Evolutionary conservation across 306 rosid species (phyloP).

Genomic region (Citrullus amarus): DNA sequence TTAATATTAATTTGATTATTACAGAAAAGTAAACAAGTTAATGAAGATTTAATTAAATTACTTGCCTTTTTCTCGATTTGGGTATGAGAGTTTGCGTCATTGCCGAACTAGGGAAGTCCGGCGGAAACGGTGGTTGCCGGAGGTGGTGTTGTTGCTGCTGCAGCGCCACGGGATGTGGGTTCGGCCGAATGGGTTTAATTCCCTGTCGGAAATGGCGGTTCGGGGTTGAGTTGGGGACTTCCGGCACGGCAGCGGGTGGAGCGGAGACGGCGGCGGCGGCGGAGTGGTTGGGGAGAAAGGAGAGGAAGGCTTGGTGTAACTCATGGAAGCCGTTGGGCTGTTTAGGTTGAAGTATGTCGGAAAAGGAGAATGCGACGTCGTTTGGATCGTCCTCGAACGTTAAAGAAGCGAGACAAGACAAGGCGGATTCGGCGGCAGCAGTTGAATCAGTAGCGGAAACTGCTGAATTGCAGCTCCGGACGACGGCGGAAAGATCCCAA

Average conservation of each 20-base stretch:
- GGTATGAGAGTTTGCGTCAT: not conserved
- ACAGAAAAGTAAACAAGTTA: not conserved
- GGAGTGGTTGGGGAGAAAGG: constrained; percentile 27
- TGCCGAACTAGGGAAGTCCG: not conserved
- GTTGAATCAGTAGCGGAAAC: not conserved
- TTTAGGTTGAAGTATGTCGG: constrained; percentile 25
- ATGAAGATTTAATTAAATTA: not conserved
- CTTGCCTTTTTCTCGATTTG: constrained; percentile 9
- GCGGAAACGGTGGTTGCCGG: not conserved
- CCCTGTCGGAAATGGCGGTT: not conserved
- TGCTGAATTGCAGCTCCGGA: constrained; percentile 39
- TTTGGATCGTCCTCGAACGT: constrained; percentile 20
- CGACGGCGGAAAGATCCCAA: constrained; percentile 78
- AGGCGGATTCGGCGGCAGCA: not conserved
- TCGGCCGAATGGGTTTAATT: not conserved
- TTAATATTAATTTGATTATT: no score
- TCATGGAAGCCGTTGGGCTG: constrained; percentile 32
- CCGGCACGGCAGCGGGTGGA: not conserved
- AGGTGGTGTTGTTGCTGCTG: not conserved
- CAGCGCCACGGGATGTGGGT: not conserved
- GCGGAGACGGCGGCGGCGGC: not conserved
- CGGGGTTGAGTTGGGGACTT: not conserved
- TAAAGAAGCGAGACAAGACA: constrained; percentile 21
- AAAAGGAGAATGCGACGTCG: constrained; percentile 22
- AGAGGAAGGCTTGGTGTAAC: constrained; percentile 24